Base-by-base conservation (phyloP, 176 grass and related monocot species). In the Oryza coarctata region DNA sequence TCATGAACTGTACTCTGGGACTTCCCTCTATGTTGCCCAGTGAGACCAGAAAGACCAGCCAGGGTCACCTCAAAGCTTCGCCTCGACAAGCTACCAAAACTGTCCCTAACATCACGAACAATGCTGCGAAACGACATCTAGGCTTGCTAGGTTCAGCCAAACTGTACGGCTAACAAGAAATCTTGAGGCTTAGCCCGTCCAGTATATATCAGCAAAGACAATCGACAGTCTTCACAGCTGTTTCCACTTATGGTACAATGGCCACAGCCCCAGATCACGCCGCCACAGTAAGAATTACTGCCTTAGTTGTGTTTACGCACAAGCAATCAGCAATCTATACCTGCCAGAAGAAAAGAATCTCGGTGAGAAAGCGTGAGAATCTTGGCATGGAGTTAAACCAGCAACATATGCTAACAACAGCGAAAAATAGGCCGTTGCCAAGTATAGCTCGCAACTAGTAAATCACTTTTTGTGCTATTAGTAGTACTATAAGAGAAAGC, bases 91-190 rank as follows among this genome's bases (percentile, higher is more conserved):
- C 91, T 95, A 0, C 97, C 97, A 64, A 99, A 87, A n/a, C 91
- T 70, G 39, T 94, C 95, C 61, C 95, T 88, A 2, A 94, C 88
- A 83, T 99, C 97, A 65, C 87, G 93, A 71, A 93, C 87, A 50
- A 99, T 94, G 82, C 91, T 94, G 70, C 89, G 93, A 64, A 99
- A 96, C 60, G 97, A 96, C 97, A 99, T 96, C 76, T 85, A 58
- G 9, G 43, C 43, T 38, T 3, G 76, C 39, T 75, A 45, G 52
- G 3, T 35, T 33, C 31, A 27, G 18, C 47, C 39, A 43, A 40
- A 35, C 45, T 64, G 65, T 2, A 75, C 14, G 9, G 57, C 28
- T 68, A 74, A 31, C 36, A 44, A 82, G 68, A 23, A 79, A 47
- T 12, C 65, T 66, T 44, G 65, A 65, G 49, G 20, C 68, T 82